Evolutionary conservation across 2,329 filamentous ascomycete species (phyloP).

Genomic region (Talaromyces pinophilus): DNA sequence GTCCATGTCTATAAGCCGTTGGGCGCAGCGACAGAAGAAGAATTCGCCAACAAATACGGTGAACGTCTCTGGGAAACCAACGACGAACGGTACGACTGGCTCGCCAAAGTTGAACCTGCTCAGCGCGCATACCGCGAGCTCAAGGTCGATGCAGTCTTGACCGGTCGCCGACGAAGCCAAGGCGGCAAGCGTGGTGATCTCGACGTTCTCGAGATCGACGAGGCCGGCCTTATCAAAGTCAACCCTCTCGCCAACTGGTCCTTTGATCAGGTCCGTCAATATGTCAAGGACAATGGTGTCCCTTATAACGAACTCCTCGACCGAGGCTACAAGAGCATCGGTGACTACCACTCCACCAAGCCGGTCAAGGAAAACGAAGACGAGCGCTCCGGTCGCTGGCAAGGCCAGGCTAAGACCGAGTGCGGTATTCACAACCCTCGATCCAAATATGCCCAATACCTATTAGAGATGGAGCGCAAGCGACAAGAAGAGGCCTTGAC

Average conservation of each 20-base stretch:
- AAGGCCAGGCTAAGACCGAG: conserved; percentile 92
- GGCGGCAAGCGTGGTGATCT: conserved; percentile 89
- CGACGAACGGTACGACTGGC: conserved; percentile 90
- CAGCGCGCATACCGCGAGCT: conserved; percentile 87
- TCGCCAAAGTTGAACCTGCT: conserved; percentile 96
- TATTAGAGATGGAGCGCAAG: conserved; percentile 72
- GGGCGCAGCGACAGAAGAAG: conserved; percentile 67
- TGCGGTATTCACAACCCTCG: conserved; percentile 99
- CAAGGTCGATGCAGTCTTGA: conserved; percentile 85
- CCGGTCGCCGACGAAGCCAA: conserved; percentile 86
- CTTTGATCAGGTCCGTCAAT: conserved; percentile 84
- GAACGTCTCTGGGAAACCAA: conserved; percentile 80
- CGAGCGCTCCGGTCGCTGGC: conserved; percentile 95
- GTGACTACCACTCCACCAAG: conserved; percentile 96
- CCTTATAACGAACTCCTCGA: conserved; percentile 93
- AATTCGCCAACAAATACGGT: conserved; percentile 83
- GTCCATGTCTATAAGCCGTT: conserved; percentile 90
- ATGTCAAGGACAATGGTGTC: conserved; percentile 81
- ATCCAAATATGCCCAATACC: conserved; percentile 85
- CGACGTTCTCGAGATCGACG: conserved; percentile 89
- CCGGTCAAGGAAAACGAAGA: conserved; percentile 90
- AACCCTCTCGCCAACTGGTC: conserved; percentile 95
- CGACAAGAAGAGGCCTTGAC: conserved; percentile 59
- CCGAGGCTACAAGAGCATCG: conserved; percentile 94
- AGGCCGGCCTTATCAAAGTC: conserved; percentile 91